Evolutionary conservation across 176 grass and related monocot species (phyloP).

Genomic region (Oryza meridionalis): DNA sequence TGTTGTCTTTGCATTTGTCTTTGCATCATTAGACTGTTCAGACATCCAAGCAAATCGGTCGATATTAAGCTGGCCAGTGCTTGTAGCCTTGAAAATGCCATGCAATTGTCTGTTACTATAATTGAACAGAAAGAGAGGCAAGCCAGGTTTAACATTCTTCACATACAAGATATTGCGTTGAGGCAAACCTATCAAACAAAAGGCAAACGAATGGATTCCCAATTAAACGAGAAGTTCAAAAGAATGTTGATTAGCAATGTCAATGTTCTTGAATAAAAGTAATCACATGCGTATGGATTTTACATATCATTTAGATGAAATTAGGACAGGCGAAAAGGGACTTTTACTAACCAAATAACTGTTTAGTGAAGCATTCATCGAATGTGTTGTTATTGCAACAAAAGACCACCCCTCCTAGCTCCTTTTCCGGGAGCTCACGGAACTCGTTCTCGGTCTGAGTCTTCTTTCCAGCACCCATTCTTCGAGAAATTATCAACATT

Average conservation of each 20-base stretch:
- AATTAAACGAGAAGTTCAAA: slow-evolving; percentile 5
- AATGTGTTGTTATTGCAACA: slow-evolving; percentile 73
- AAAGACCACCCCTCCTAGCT: slow-evolving; percentile 80
- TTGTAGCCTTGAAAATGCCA: slow-evolving; percentile 89
- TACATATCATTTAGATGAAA: not conserved
- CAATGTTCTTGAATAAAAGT: slow-evolving; percentile 23
- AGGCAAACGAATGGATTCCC: slow-evolving; percentile 14
- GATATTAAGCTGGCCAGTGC: slow-evolving; percentile 64
- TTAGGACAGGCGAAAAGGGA: slow-evolving; percentile 9
- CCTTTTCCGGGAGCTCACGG: slow-evolving; percentile 40
- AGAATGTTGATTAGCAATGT: slow-evolving; percentile 7
- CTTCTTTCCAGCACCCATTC: slow-evolving; percentile 66
- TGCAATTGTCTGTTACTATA: slow-evolving; percentile 74
- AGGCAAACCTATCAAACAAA: slow-evolving; percentile 77
- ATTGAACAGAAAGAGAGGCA: slow-evolving; percentile 91
- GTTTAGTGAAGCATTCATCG: slow-evolving; percentile 80
- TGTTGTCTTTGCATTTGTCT: slow-evolving; percentile 64
- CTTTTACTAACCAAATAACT: slow-evolving; percentile 74
- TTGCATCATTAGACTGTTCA: slow-evolving; percentile 41
- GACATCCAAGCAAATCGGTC: slow-evolving; percentile 82
- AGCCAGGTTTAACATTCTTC: slow-evolving; percentile 71
- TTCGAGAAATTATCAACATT: slow-evolving; percentile 32
- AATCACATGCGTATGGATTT: not conserved
- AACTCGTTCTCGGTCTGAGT: slow-evolving; percentile 10
- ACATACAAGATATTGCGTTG: slow-evolving; percentile 63